A percentile compares a stretch with the other conserved stretches of the same genome.
phyloP scores from a whole-genome alignment of 2,329 filamentous ascomycete species.

The Cladosporium sp. region DNA sequence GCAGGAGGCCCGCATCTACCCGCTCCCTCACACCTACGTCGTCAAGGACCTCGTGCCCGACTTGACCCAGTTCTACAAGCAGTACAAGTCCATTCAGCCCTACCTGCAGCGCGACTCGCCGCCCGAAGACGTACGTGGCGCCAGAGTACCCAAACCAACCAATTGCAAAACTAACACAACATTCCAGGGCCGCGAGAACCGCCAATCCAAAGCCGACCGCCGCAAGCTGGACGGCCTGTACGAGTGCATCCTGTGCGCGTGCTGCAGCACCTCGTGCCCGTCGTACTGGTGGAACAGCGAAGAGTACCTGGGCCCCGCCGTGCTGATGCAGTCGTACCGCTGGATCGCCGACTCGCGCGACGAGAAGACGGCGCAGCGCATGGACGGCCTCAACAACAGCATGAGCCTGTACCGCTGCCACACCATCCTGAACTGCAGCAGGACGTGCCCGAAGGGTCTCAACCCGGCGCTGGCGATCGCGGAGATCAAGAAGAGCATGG shows the following conservation, averaged over 20 bases:
- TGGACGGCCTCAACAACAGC: slow-evolving; percentile 89
- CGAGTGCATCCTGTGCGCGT: slow-evolving; percentile 98
- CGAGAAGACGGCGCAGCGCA: slow-evolving; percentile 79
- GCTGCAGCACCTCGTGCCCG: slow-evolving; percentile 98
- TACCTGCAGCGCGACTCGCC: slow-evolving; percentile 90
- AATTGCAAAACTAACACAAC: slow-evolving; percentile 13
- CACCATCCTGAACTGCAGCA: slow-evolving; percentile 97
- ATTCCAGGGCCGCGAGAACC: slow-evolving; percentile 77
- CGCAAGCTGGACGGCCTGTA: slow-evolving; percentile 97
- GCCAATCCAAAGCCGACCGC: slow-evolving; percentile 84
- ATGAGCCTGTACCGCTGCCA: slow-evolving; percentile 99
- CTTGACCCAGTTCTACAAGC: slow-evolving; percentile 98
- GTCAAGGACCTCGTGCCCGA: slow-evolving; percentile 99
- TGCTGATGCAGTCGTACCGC: slow-evolving; percentile 94
- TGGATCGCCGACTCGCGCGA: slow-evolving; percentile 96
- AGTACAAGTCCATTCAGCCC: slow-evolving; percentile 99
- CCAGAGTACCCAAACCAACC: neutral
- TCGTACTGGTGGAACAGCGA: slow-evolving; percentile 99
- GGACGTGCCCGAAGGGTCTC: slow-evolving; percentile 95
- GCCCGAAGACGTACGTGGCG: slow-evolving; percentile 65
- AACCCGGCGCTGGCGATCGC: slow-evolving; percentile 95
- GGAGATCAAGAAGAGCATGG: slow-evolving; percentile 97
- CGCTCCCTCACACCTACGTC: slow-evolving; percentile 95
- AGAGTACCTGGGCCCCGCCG: slow-evolving; percentile 94
- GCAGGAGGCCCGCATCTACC: slow-evolving; percentile 90